Base-by-base conservation (phyloP, 306 rosid species). In the Prunus mongolica region DNA sequence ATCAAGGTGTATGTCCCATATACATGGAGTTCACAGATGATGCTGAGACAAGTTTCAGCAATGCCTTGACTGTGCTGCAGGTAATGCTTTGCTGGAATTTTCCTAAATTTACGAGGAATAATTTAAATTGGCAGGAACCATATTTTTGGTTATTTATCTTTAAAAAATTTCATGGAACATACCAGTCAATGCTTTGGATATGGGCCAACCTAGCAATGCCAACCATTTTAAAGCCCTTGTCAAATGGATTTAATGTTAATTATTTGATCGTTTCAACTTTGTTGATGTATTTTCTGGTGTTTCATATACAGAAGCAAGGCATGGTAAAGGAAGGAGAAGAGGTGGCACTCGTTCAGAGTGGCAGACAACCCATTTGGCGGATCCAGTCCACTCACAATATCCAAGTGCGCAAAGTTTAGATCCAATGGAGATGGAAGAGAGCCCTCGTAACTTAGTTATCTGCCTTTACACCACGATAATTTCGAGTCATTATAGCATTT, bases 321-420 rank as follows among this genome's bases (percentile, higher is more conserved):
- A 86, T 95, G 97, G 93, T 95, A 74, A 95, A 87, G 89, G 87
- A 82, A 58, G 99, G 99, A 77, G 99, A 95, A 84, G 99, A 95
- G 82, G 93, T 95, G 19, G 99, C 99, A 64, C 91, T 95, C 56
- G 86, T 92, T 78, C 99, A 95, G 80, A 95, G 99, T 82, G 99
- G 99, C 22, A 88, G 96, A 71, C 97, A 95, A 86, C 99, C 97
- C 38, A 95, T 95, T 72, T 95, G 99, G 99, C 92, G 99, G 90
- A 85, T 88, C 87, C 97, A 93, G 66, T 92, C 99, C 70, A 95
- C 97, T 56, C 99, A 95, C 87, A 92, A 95, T 51, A 95, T 95
- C 64, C 99, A 95, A 88, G 93, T 95, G 70, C 87, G 99, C 63
- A 87, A 86, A 83, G 96, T 88, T 50, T 87, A 78, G 79, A 12